Base-by-base conservation (phyloP, 371 early-diverging fungal species). In the Mortierella sp. region DNA sequence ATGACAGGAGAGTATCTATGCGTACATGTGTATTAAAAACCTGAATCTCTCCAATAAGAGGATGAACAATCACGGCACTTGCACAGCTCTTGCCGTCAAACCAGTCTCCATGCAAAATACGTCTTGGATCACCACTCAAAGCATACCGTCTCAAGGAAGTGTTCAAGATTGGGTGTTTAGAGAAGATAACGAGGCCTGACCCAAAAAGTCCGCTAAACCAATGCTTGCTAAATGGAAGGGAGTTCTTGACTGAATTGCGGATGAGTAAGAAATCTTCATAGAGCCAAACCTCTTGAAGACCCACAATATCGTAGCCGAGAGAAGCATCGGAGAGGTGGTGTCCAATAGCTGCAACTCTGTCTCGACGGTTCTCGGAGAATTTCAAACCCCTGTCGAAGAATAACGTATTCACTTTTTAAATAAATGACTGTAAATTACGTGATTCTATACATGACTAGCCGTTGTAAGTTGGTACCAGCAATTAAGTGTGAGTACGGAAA, bases 1-100 rank as follows among this genome's bases (percentile, higher is more conserved):
- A 36, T 36, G 36, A 6, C 36, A 36, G 36, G 36, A 36, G 36
- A 36, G 36, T n/a, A 48, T 58, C n/a, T 41, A 22, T 13, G 36
- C 84, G 79, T 88, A 88, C 92, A 83, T 92, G 92, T 3, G 91
- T 92, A 21, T 89, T 91, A 62, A 87, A 92, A 11, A 92, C 83
- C 58, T 91, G 88, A 38, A 91, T 77, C 13, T 88, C 65, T n/a
- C 91, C 92, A 50, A 84, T 73, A 9, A 79, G 72, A 3, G 92
- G 92, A 73, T 90, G 91, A 4, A 84, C 77, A 48, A 92, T 75
- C 38, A 87, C 83, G 1, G 84, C 86, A 33, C 86, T 86, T 3
- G 83, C 91, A 74, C 84, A 85, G 0, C 88, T 87, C 84, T 92
- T 92, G 19, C 91, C 91, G 19, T 88, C 90, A 74, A 86, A 91